phyloP scores from a whole-genome alignment of 2,329 filamentous ascomycete species.

The Cephalotrichum gorgonifer region DNA sequence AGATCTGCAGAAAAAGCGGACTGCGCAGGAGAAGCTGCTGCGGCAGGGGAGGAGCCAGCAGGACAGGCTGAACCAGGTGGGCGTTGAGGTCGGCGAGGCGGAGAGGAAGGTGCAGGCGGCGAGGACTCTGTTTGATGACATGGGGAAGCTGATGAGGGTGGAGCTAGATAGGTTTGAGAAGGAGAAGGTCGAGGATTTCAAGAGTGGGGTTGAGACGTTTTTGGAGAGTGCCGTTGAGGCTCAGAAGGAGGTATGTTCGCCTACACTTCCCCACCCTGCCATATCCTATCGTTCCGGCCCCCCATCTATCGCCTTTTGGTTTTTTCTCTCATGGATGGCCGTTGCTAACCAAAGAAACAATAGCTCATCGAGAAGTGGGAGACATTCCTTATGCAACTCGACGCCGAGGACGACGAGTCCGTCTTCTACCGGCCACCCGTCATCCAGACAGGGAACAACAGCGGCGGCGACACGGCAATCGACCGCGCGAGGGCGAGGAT shows the following conservation, averaged over 20 bases:
- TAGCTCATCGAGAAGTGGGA: slow-evolving; percentile 85
- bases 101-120: slow-evolving; percentile 90
- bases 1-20: slow-evolving; percentile 81
- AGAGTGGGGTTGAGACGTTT: slow-evolving; percentile 95
- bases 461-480: slow-evolving; percentile 46
- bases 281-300: neutral
- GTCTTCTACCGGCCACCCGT: slow-evolving; percentile 56
- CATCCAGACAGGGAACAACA: slow-evolving; percentile 37
- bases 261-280: neutral
- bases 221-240: slow-evolving; percentile 94
- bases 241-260: slow-evolving; percentile 77
- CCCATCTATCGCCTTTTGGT: neutral
- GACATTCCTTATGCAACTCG: slow-evolving; percentile 91
- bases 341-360: neutral
- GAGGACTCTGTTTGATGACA: slow-evolving; percentile 85
- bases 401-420: slow-evolving; percentile 78
- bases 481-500: slow-evolving; percentile 49
- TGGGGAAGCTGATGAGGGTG: slow-evolving; percentile 83
- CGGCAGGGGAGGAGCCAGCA: slow-evolving; percentile 92
- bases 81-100: slow-evolving; percentile 87
- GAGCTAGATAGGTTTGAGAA: slow-evolving; percentile 91
- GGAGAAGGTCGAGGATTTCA: slow-evolving; percentile 99
- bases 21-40: slow-evolving; percentile 86
- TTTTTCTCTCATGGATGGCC: neutral
- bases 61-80: slow-evolving; percentile 84